Conservation (phyloP, 1,284 basidiomycete genomes). For the Schizophyllum amplum region DNA sequence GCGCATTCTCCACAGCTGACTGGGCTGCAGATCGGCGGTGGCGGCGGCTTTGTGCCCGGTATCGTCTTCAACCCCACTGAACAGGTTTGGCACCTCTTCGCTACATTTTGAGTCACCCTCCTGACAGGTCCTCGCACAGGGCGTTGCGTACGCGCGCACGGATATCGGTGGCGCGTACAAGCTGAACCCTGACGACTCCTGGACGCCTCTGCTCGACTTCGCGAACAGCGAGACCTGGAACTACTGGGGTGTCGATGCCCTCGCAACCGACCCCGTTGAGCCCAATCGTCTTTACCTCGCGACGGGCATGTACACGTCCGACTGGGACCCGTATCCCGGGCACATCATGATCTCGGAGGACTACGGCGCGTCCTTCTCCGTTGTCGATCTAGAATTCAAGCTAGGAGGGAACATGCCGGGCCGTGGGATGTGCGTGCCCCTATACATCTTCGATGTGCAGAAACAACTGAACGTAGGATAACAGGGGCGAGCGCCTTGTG, state of each 20-base stretch:
- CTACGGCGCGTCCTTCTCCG: constrained; percentile 45
- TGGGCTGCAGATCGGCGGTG: constrained; percentile 30
- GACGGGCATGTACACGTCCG: constrained; percentile 60
- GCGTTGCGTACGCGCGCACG: constrained; percentile 57
- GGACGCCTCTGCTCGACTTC: constrained; percentile 55
- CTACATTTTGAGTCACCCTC: background rate
- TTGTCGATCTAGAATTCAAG: constrained; percentile 50
- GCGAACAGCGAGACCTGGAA: constrained; percentile 43
- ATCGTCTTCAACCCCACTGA: constrained; percentile 53
- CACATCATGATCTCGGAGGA: constrained; percentile 56
- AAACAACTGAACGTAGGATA: background rate
- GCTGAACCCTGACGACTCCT: constrained; percentile 51
- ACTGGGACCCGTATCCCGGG: constrained; percentile 58
- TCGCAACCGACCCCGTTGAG: constrained; percentile 55
- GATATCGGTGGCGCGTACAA: constrained; percentile 61
- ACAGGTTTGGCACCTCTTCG: constrained; percentile 20
- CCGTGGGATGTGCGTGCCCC: constrained; percentile 28
- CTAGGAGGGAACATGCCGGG: constrained; percentile 65
- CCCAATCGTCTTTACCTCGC: constrained; percentile 49
- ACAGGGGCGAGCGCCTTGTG: constrained; percentile 38
- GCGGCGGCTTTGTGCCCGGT: constrained; percentile 42
- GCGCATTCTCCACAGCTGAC: background rate
- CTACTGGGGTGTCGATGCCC: constrained; percentile 59
- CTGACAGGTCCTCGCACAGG: constrained; percentile 26
- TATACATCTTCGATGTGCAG: constrained; percentile 16